Evolutionary conservation across 2,329 filamentous ascomycete species (phyloP), one percentile per base, ranked within the genome.

Genomic region (Ambrosiella xylebori): DNA sequence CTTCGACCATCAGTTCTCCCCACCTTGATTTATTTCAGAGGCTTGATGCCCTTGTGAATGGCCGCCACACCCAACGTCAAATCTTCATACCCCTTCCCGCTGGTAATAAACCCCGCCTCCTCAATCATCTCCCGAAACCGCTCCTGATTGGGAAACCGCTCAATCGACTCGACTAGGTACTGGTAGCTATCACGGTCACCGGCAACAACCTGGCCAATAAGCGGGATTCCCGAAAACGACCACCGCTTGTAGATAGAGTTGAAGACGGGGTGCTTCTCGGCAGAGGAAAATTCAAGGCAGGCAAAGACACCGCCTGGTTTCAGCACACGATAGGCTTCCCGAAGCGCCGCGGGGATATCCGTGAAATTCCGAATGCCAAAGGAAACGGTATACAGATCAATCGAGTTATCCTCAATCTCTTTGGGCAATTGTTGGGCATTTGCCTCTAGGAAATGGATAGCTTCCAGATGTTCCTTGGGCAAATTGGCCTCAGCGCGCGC

Each of bases 301-400:
- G 93, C 91, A 68, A 98, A 98, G 0, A 98, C 84, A 62, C 93
- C 93, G 49, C 93, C 93, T 0, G 94, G 94, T 71, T 90, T 93
- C 37, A 98, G 76, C 1, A 97, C 88, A 6, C 93, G 81, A 71
- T 84, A 83, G 0, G 93, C 93, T 68, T 97, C 90, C 40, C 76
- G 73, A 59, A 98, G 73, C 0, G 91, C 94, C 0, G 79, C 79
- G 53, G 86, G 83, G 67, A 96, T 95, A 72, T 95, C 83, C 58
- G 88, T 93, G 72, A 98, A 98, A 72, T 98, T 98, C 56, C 93
- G 80, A 68, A 98, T 97, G 38, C 93, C 93, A 66, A 98, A 98
- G 0, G 91, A 89, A 2, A 98, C 93, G 0, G 93, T 98, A 74
- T 98, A 98, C 4, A 98, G 77, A 69, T 98, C 93, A 58, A 97